These are phyloP conservation scores for Ophiostoma ulmi DNA, from an alignment of 2,329 filamentous ascomycete species.

Conservation along the genomic window DNA sequence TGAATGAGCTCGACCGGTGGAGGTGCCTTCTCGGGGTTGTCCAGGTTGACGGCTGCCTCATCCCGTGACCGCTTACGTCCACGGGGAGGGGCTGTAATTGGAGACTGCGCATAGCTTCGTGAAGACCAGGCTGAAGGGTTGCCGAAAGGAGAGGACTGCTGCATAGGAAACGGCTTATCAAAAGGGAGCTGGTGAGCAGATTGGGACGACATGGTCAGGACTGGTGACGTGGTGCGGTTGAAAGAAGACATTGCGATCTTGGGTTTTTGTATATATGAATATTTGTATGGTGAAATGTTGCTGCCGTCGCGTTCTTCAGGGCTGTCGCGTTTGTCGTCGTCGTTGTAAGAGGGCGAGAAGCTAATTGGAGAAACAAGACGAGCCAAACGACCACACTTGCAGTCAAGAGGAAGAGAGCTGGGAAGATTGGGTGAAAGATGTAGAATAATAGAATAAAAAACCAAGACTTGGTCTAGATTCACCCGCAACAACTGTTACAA, in stretches of 20 bases:
- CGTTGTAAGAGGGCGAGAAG: not conserved
- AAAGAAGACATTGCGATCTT: slow-evolving; percentile 41
- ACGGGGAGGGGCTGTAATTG: slow-evolving; percentile 36
- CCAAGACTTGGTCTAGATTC: not conserved
- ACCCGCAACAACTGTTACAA: not conserved
- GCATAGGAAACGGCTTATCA: slow-evolving; percentile 39
- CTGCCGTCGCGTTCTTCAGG: not conserved
- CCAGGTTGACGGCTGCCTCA: slow-evolving; percentile 64
- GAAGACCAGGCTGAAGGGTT: slow-evolving; percentile 34
- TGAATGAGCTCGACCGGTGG: slow-evolving; percentile 41
- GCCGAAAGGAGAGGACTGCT: slow-evolving; percentile 37
- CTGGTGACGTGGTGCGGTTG: slow-evolving; percentile 42
- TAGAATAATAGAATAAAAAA: not conserved
- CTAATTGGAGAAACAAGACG: slow-evolving; percentile 7
- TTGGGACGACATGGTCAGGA: slow-evolving; percentile 45
- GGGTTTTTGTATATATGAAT: not conserved
- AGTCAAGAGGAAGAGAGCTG: not conserved
- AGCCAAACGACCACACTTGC: slow-evolving; percentile 10
- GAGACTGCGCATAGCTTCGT: slow-evolving; percentile 30
- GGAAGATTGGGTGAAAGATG: not conserved
- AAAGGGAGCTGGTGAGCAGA: slow-evolving; percentile 40
- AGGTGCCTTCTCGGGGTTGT: slow-evolving; percentile 50
- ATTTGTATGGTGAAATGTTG: not conserved
- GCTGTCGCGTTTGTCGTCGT: not conserved
- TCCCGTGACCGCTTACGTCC: slow-evolving; percentile 73